Conservation (phyloP, 2,329 filamentous ascomycete genomes). For the Pseudocercospora crystallina region DNA sequence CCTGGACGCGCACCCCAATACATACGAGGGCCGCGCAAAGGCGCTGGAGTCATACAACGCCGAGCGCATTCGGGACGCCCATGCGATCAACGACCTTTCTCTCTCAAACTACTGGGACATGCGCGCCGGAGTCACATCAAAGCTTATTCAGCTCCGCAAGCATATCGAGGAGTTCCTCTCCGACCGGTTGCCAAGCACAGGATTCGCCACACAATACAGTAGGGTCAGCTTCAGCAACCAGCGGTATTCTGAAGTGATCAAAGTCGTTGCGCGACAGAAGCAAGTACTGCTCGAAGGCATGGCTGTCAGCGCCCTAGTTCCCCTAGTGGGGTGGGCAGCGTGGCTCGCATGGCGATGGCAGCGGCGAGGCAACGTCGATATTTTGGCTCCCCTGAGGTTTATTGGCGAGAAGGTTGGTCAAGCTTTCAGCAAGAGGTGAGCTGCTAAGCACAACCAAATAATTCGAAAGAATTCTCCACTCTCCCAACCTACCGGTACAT, state of each 20-base stretch:
- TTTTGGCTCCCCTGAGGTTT: slow-evolving; percentile 15
- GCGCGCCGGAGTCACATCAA: slow-evolving; percentile 78
- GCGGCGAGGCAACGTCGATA: slow-evolving; percentile 12
- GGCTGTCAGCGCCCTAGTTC: slow-evolving; percentile 50
- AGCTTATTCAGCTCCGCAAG: slow-evolving; percentile 77
- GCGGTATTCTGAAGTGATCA: slow-evolving; percentile 79
- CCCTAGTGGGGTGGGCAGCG: slow-evolving; percentile 26
- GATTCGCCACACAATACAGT: slow-evolving; percentile 91
- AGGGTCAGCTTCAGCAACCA: slow-evolving; percentile 93
- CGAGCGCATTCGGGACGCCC: slow-evolving; percentile 72
- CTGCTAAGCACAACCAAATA: slow-evolving; percentile 5
- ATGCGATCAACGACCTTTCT: slow-evolving; percentile 89
- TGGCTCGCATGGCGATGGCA: slow-evolving; percentile 32
- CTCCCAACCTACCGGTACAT: not conserved
- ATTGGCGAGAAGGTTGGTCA: slow-evolving; percentile 13
- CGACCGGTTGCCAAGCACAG: slow-evolving; percentile 70
- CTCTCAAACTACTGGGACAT: slow-evolving; percentile 92
- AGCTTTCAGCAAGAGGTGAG: slow-evolving; percentile 9
- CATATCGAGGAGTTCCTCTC: slow-evolving; percentile 80
- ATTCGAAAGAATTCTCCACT: slow-evolving; percentile 4
- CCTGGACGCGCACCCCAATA: slow-evolving; percentile 65
- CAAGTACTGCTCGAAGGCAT: slow-evolving; percentile 38
- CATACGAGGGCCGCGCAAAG: slow-evolving; percentile 37
- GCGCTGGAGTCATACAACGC: slow-evolving; percentile 73
- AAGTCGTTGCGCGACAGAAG: slow-evolving; percentile 68